These are phyloP conservation scores for Alternaria triticina DNA, from an alignment of 2,329 filamentous ascomycete species.

Conservation along the genomic window DNA sequence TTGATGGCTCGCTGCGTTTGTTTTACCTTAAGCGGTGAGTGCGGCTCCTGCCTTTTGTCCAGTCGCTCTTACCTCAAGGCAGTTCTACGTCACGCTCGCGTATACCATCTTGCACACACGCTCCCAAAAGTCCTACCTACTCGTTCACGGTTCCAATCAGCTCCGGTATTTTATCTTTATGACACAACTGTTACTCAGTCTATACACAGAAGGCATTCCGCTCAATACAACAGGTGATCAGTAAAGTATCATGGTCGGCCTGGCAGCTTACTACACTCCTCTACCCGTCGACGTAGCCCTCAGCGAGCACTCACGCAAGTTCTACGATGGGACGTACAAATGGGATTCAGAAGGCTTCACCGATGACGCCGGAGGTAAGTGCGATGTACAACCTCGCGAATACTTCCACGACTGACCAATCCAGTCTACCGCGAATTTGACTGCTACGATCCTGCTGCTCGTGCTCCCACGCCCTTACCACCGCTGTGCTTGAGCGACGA, in stretches of 20 bases:
- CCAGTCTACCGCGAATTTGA: slow-evolving; percentile 25
- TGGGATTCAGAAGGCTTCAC: slow-evolving; percentile 35
- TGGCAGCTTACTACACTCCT: background rate
- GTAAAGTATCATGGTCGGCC: background rate
- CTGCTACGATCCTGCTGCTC: slow-evolving; percentile 21
- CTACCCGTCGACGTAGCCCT: slow-evolving; percentile 7
- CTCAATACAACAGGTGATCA: background rate
- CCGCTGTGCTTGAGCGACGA: slow-evolving; percentile 16
- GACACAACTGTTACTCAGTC: background rate
- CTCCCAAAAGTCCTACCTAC: background rate
- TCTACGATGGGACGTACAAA: slow-evolving; percentile 38
- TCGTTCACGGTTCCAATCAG: background rate
- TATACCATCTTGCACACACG: background rate
- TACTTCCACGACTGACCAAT: background rate
- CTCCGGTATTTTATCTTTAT: background rate
- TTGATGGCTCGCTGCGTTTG: background rate
- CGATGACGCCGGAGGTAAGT: slow-evolving; percentile 32
- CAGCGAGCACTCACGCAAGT: slow-evolving; percentile 32
- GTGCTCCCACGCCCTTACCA: slow-evolving; percentile 29
- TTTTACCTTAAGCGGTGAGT: slow-evolving; percentile 3
- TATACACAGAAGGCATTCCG: background rate
- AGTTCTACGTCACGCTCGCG: background rate
- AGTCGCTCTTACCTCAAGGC: background rate
- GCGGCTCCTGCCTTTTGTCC: background rate
- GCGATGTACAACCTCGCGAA: background rate